A percentile compares a stretch with the other conserved stretches of the same genome.
These are phyloP conservation scores for Paspalum vaginatum DNA, from an alignment of 176 grass and related monocot genomes.

Conservation along the genomic window DNA sequence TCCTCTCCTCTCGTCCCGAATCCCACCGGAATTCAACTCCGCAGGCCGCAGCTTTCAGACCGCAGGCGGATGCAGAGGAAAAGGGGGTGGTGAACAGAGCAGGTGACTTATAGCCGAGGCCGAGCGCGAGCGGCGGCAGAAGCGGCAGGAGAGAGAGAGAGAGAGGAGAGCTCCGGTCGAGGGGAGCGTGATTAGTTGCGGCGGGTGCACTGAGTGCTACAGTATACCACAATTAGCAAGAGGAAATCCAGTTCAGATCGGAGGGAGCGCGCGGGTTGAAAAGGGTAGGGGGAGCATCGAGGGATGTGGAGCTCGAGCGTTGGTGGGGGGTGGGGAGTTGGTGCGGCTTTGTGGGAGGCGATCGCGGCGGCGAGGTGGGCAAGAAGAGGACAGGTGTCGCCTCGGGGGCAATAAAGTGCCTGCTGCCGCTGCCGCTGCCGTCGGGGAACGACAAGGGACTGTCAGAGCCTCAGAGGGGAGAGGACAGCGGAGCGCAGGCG, in stretches of 20 bases:
- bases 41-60: not conserved
- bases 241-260: conserved; percentile 37
- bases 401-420: conserved; percentile 44
- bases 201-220: not conserved
- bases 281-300: not conserved
- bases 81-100: not conserved
- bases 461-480: conserved; percentile 15
- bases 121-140: not conserved
- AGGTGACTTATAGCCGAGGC: conserved; percentile 21
- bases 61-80: not conserved
- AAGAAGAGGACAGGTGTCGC: conserved; percentile 68
- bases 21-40: conserved; percentile 30
- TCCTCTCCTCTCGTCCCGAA: not conserved
- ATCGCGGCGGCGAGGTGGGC: conserved; percentile 50
- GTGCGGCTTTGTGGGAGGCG: conserved; percentile 55
- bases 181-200: conserved; percentile 38
- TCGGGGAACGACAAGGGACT: conserved; percentile 29
- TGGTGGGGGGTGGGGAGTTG: conserved; percentile 30
- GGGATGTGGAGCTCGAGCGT: not conserved
- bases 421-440: conserved; percentile 2
- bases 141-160: not conserved
- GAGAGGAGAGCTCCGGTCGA: not conserved
- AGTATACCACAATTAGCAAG: conserved; percentile 54
- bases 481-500: conserved; percentile 9
- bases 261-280: not conserved